Percentiles rank a stretch among this genome's conserved stretches.
Conservation (phyloP, 1,139 yeast genomes). For the Spencermartinsiella ligniputridi region DNA sequence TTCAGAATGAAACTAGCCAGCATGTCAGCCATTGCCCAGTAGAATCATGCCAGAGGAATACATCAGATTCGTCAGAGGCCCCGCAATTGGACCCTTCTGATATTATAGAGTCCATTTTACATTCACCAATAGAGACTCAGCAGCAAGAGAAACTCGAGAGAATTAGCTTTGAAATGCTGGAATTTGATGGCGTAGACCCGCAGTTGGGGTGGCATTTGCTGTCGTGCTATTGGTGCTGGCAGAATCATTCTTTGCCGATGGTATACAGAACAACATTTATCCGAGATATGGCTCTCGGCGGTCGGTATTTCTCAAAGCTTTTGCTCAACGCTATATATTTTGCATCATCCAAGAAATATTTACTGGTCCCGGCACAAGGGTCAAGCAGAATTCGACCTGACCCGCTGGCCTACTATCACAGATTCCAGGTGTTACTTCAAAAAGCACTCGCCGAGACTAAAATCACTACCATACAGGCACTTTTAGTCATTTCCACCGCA, state of each 20-base stretch:
- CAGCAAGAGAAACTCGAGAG: too few relatives aligned
- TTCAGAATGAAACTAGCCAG: too few relatives aligned
- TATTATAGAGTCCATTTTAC: too few relatives aligned
- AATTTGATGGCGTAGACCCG: slow-evolving; percentile 11
- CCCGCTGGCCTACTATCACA: slow-evolving; percentile 3
- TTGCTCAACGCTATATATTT: slow-evolving; percentile 10
- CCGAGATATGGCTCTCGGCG: slow-evolving; percentile 10
- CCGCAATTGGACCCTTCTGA: too few relatives aligned
- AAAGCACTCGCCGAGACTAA: slow-evolving; percentile 7
- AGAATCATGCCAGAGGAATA: too few relatives aligned
- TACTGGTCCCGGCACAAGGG: too few relatives aligned
- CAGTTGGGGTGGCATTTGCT: slow-evolving; percentile 10
- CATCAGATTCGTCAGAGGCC: too few relatives aligned
- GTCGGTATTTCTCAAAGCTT: slow-evolving; percentile 9
- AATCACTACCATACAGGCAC: slow-evolving; percentile 11
- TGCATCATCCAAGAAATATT: slow-evolving; percentile 8
- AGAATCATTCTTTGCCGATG: slow-evolving; percentile 10
- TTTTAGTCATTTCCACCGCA: slow-evolving; percentile 8
- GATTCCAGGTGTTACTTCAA: slow-evolving; percentile 7
- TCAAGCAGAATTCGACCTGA: slow-evolving; percentile 6
- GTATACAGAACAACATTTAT: slow-evolving; percentile 10
- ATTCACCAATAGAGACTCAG: too few relatives aligned
- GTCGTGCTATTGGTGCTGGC: slow-evolving; percentile 10
- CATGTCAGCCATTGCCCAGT: too few relatives aligned
- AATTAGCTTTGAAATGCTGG: slow-evolving; percentile 7